These are phyloP conservation scores for Syzygium grande DNA, from an alignment of 345 rosid genomes.

Conservation along the genomic window DNA sequence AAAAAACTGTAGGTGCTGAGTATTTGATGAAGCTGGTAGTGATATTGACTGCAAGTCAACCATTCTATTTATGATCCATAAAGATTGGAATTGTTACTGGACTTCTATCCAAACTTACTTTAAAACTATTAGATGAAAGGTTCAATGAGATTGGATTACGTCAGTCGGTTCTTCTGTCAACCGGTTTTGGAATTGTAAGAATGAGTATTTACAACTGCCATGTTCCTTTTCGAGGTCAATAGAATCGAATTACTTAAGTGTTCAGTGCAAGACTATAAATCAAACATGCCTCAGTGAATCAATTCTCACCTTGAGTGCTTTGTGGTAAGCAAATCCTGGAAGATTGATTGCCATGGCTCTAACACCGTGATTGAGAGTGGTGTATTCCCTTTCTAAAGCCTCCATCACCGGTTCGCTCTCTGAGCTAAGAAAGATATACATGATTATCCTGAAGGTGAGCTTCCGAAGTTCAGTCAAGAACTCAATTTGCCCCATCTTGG, in stretches of 20 bases:
- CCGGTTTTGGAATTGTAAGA: background rate
- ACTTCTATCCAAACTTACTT: background rate
- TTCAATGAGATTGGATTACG: background rate
- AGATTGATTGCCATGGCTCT: slow-evolving; percentile 83
- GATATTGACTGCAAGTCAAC: background rate
- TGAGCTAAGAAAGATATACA: slow-evolving; percentile 69
- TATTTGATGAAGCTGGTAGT: background rate
- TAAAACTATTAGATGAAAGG: background rate
- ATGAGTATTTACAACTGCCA: background rate
- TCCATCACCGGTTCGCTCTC: slow-evolving; percentile 60
- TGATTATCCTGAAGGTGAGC: slow-evolving; percentile 74
- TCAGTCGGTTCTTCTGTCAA: background rate
- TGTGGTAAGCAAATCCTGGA: slow-evolving; percentile 81
- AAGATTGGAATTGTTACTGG: background rate
- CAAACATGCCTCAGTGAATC: background rate
- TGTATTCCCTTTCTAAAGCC: slow-evolving; percentile 64
- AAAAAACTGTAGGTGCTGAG: background rate
- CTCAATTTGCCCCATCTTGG: slow-evolving; percentile 56
- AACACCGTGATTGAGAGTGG: slow-evolving; percentile 65
- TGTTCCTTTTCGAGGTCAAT: background rate
- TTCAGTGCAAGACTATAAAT: background rate
- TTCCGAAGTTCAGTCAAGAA: slow-evolving; percentile 59
- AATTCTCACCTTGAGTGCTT: slow-evolving; percentile 60
- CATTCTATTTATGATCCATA: background rate
- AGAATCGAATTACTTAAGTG: background rate